Conservation (phyloP, 2,329 filamentous ascomycete genomes). For the Talaromyces marneffei region DNA sequence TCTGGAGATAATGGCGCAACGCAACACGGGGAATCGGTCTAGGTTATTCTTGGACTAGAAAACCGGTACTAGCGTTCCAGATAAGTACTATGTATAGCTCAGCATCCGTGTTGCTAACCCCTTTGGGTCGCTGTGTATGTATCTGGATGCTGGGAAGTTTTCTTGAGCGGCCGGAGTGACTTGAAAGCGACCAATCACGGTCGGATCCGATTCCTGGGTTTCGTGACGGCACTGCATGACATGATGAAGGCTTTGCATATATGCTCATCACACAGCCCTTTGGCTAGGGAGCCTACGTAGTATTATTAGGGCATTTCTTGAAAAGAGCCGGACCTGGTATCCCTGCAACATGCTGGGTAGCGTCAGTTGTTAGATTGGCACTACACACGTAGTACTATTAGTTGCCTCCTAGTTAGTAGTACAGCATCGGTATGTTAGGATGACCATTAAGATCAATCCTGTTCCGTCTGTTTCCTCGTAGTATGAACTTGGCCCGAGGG, state of each 20-base stretch:
- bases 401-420: not conserved
- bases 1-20: not conserved
- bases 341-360: not conserved
- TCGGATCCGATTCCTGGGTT: not conserved
- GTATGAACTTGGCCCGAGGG: not conserved
- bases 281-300: too few relatives aligned
- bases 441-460: not conserved
- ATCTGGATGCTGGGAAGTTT: not conserved
- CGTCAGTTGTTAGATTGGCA: not conserved
- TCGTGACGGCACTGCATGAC: slow-evolving; percentile 1
- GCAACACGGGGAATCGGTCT: not conserved
- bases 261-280: not conserved
- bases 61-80: not conserved
- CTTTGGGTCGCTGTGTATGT: not conserved
- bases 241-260: not conserved
- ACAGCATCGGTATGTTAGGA: not conserved
- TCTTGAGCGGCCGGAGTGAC: too few relatives aligned
- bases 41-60: not conserved
- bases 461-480: not conserved
- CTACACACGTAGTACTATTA: not conserved
- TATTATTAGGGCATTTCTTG: not conserved
- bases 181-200: not conserved
- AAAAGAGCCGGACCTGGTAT: not conserved
- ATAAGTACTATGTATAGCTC: not conserved
- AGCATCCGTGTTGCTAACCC: not conserved